phyloP scores from a whole-genome alignment of 257 asterid species.

The Przewalskia tangutica region DNA sequence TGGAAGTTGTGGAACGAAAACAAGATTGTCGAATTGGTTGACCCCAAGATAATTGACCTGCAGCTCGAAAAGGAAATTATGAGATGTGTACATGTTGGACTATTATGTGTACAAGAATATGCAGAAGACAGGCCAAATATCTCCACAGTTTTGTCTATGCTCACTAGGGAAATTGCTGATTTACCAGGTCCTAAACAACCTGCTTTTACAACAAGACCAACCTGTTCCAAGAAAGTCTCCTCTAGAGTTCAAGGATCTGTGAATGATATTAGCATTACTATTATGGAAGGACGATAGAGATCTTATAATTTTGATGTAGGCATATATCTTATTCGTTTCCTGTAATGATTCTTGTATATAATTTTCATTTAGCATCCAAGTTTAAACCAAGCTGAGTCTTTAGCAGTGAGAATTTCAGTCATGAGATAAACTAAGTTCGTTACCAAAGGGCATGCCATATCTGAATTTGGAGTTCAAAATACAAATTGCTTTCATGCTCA shows the following conservation, averaged over 20 bases:
- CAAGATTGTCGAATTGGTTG: background rate
- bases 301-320: background rate
- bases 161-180: slow-evolving; percentile 34
- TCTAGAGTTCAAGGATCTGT: slow-evolving; percentile 25
- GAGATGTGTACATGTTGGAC: slow-evolving; percentile 47
- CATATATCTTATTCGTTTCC: background rate
- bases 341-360: background rate
- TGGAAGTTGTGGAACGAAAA: slow-evolving; percentile 10
- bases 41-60: background rate
- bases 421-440: background rate
- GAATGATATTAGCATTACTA: slow-evolving; percentile 30
- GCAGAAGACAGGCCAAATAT: slow-evolving; percentile 30
- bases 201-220: slow-evolving; percentile 18
- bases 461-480: background rate
- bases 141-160: slow-evolving; percentile 41
- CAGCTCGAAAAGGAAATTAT: slow-evolving; percentile 20
- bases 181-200: slow-evolving; percentile 44
- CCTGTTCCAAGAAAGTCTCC: slow-evolving; percentile 19
- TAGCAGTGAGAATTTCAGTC: background rate
- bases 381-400: background rate
- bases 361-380: background rate
- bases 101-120: slow-evolving; percentile 59
- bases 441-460: background rate
- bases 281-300: slow-evolving; percentile 32
- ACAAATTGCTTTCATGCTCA: background rate